Evolutionary conservation across 495 filamentous ascomycete genomes (phyloP).

Genomic region (Lasiosphaeris hirsuta): DNA sequence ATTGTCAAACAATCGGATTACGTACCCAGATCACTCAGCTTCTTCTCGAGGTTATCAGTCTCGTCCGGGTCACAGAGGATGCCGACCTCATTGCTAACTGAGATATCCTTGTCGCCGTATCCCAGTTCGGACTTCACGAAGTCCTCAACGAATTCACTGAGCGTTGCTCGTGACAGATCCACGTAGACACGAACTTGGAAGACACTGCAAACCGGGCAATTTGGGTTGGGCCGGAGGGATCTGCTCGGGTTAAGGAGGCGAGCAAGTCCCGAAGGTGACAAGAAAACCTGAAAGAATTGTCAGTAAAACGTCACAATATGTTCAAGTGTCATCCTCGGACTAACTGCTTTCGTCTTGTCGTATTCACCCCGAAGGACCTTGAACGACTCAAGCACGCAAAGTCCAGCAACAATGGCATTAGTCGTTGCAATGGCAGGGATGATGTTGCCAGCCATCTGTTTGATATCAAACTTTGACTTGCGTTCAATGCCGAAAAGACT

Average conservation of each 20-base stretch:
- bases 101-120: constrained; percentile 77
- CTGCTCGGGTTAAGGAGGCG: constrained; percentile 69
- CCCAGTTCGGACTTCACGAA: constrained; percentile 66
- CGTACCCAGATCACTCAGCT: constrained; percentile 72
- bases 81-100: constrained; percentile 66
- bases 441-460: constrained; percentile 99
- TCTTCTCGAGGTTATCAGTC: constrained; percentile 79
- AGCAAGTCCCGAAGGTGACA: constrained; percentile 77
- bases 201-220: constrained; percentile 78
- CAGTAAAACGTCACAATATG: no score
- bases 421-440: constrained; percentile 98
- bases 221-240: constrained; percentile 68
- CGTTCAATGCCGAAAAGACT: constrained; percentile 79
- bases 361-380: constrained; percentile 81
- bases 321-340: no score
- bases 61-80: constrained; percentile 84
- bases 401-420: constrained; percentile 90
- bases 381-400: constrained; percentile 91
- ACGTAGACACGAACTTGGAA: constrained; percentile 62
- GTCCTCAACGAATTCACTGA: constrained; percentile 76
- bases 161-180: constrained; percentile 69
- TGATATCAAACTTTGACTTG: constrained; percentile 93
- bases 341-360: constrained; percentile 52
- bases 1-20: background rate
- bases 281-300: constrained; percentile 58